phyloP scores from a whole-genome alignment of 768 basidiomycete genomes.

The Pisolithus tinctorius region DNA sequence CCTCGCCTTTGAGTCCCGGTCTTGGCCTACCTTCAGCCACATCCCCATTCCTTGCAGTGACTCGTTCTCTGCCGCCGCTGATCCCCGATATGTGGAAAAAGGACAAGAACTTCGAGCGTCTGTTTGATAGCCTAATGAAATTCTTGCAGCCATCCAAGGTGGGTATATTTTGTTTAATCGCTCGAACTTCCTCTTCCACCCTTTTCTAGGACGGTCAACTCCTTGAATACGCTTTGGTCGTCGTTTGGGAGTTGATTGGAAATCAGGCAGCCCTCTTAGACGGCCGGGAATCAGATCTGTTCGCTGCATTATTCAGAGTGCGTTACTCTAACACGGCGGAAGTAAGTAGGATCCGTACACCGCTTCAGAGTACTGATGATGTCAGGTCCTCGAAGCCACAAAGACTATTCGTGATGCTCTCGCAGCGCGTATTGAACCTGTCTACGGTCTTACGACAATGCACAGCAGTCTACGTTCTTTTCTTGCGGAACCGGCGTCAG shows the following conservation, averaged over 20 bases:
- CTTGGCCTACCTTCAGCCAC: constrained; percentile 47
- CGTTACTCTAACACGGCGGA: constrained; percentile 67
- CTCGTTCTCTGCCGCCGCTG: constrained; percentile 32
- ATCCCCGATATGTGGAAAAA: constrained; percentile 65
- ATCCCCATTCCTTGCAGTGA: constrained; percentile 46
- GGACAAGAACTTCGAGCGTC: constrained; percentile 59
- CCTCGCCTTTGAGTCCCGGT: constrained; percentile 51
- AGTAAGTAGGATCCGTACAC: constrained; percentile 35
- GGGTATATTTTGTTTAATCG: constrained; percentile 14
- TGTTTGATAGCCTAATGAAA: constrained; percentile 59
- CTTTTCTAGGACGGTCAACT: constrained; percentile 48
- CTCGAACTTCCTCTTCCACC: background rate
- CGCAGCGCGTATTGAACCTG: constrained; percentile 66
- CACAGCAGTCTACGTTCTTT: constrained; percentile 68
- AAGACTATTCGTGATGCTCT: constrained; percentile 74
- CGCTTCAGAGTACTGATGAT: background rate
- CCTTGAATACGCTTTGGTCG: constrained; percentile 73
- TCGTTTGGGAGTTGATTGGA: constrained; percentile 79
- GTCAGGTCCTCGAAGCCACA: constrained; percentile 76
- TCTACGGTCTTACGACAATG: constrained; percentile 80
- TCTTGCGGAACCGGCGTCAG: constrained; percentile 44
- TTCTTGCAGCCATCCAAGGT: constrained; percentile 64
- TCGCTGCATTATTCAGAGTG: constrained; percentile 61
- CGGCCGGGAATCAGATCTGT: constrained; percentile 72
- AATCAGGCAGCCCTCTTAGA: constrained; percentile 68